Percentiles rank a stretch among this genome's conserved stretches.
Evolutionary conservation across 2,329 filamentous ascomycete genomes (phyloP).

Genomic region (Lachnellula willkommii): DNA sequence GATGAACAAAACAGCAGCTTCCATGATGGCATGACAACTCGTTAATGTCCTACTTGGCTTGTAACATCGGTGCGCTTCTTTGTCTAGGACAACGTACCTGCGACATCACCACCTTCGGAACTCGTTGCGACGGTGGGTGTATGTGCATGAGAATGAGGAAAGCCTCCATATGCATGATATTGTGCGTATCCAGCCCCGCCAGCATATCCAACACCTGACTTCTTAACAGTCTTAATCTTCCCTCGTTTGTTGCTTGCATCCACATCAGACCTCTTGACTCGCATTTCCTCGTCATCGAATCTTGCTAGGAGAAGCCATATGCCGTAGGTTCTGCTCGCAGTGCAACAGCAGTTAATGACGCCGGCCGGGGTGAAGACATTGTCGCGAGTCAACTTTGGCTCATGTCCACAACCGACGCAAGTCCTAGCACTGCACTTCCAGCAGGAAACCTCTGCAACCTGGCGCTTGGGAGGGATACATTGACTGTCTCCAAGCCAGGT

Average conservation of each 20-base stretch:
- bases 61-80: too few relatives aligned
- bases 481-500: constrained; percentile 14
- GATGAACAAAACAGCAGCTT: too few relatives aligned
- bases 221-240: neutral
- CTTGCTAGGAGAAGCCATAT: constrained; percentile 18
- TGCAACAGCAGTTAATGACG: constrained; percentile 20
- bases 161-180: too few relatives aligned
- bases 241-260: neutral
- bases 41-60: too few relatives aligned
- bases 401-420: constrained; percentile 17
- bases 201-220: constrained; percentile 16
- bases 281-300: constrained; percentile 10
- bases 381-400: constrained; percentile 4
- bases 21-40: too few relatives aligned
- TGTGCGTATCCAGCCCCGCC: neutral
- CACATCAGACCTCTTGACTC: neutral
- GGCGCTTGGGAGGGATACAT: constrained; percentile 13
- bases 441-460: constrained; percentile 11
- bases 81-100: neutral
- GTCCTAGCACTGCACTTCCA: constrained; percentile 5
- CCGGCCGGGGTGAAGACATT: constrained; percentile 18
- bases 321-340: constrained; percentile 11
- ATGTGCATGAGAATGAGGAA: too few relatives aligned
- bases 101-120: neutral
- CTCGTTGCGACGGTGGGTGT: too few relatives aligned